Base-by-base conservation (phyloP, 164 flowering plant species). In the Aristolochia contorta region DNA sequence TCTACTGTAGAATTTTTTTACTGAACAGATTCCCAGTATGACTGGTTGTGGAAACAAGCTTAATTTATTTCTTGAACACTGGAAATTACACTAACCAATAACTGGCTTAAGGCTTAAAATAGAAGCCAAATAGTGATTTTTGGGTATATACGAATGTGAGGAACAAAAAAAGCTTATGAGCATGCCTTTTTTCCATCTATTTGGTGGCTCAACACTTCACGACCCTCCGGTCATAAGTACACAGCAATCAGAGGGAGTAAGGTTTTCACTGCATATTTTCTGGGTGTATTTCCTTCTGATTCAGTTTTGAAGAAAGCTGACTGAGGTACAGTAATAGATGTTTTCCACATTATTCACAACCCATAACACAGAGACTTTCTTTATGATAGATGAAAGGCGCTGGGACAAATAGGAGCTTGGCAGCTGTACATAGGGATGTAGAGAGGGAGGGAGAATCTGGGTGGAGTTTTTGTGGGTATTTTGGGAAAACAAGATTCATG, bases 341-440 rank as follows among this genome's bases (percentile, higher is more conserved):
- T 78, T 65, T 66, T 82, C 59, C 51, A 67, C 76, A 63, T 80
- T 77, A 67, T 79, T 67, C 43, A 72, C 76, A 67, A 78, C 69
- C 81, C 77, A 74, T 92, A 85, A 87, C 89, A 54, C 69, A 64
- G 67, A 82, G 82, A 81, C 91, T 86, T 89, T 86, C 75, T 90
- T 78, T 79, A 89, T 93, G 94, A 79, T 89, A 87, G 97, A 93
- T 87, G 83, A 73, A 83, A 78, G 85, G 87, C 80, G 92, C 98
- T 84, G 83, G 91, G 96, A 81, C 81, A 79, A 79, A 74, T 78
- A 72, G 86, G 97, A 86, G 94, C 98, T 82, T 84, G 86, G 91
- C 83, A 75, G 74, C 77, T 83, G 78, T 83, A 72, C 88, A 79
- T 92, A 92, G 93, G 96, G 89, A 71, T 83, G 78, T 87, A 82